These are phyloP conservation scores for Eragrostis tef DNA, from an alignment of 202 grass and related monocot genomes.

Conservation along the genomic window DNA sequence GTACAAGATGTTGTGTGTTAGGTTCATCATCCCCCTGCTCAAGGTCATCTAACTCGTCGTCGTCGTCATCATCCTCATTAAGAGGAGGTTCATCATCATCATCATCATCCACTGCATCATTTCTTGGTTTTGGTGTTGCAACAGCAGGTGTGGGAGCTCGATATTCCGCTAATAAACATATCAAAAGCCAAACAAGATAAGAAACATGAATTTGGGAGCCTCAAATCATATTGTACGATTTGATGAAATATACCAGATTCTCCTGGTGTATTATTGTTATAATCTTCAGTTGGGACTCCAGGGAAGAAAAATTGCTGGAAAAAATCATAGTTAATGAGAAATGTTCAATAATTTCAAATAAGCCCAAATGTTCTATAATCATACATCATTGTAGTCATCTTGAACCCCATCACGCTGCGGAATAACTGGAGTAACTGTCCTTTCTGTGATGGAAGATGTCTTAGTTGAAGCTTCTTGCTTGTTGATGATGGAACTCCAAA, in stretches of 20 bases:
- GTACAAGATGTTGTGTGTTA: slow-evolving; percentile 85
- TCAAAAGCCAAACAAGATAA: slow-evolving; percentile 38
- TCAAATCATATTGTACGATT: background rate
- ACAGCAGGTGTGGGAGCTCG: slow-evolving; percentile 68
- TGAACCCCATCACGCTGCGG: slow-evolving; percentile 87
- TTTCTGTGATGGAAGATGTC: slow-evolving; percentile 44
- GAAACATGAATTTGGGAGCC: background rate
- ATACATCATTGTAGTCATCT: slow-evolving; percentile 93
- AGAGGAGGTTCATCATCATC: slow-evolving; percentile 85
- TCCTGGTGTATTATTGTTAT: slow-evolving; percentile 93
- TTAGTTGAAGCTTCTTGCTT: slow-evolving; percentile 43
- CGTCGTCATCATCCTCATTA: slow-evolving; percentile 89
- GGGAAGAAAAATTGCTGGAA: slow-evolving; percentile 68
- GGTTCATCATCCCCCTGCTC: slow-evolving; percentile 80
- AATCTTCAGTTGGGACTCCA: slow-evolving; percentile 82
- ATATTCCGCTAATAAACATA: slow-evolving; percentile 65
- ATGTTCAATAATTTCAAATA: slow-evolving; percentile 25
- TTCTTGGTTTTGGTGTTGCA: slow-evolving; percentile 66
- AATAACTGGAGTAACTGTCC: slow-evolving; percentile 50
- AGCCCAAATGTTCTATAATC: slow-evolving; percentile 39
- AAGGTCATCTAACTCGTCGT: slow-evolving; percentile 81
- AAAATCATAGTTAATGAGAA: slow-evolving; percentile 29
- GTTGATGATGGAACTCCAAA: slow-evolving; percentile 51
- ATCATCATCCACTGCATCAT: slow-evolving; percentile 58
- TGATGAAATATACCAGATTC: slow-evolving; percentile 73